Evolutionary conservation across 306 rosid genomes (phyloP).

Genomic region (peach (Prunus persica)): DNA sequence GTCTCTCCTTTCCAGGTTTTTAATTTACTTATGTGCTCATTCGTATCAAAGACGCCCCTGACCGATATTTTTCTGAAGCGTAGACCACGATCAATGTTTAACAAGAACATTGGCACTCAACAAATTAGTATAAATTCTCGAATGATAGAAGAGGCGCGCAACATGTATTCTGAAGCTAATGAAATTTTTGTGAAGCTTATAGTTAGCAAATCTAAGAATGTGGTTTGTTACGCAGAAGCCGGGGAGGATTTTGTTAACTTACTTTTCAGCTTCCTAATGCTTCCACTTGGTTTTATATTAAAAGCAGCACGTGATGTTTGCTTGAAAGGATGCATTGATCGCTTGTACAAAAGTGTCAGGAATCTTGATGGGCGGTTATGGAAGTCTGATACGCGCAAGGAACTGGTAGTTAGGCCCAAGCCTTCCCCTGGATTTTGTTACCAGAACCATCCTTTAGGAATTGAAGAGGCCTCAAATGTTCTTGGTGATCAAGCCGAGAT

Average conservation of each 20-base stretch:
- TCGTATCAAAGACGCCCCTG: conserved; percentile 13
- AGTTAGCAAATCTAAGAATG: conserved; percentile 12
- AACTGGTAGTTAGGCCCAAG: conserved; percentile 13
- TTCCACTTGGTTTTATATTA: conserved; percentile 16
- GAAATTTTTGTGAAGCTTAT: not conserved
- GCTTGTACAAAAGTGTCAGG: conserved; percentile 8
- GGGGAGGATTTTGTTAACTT: too few species aligned
- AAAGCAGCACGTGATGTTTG: not conserved
- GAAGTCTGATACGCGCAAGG: not conserved
- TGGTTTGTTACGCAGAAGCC: conserved; percentile 21
- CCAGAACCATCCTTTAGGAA: not conserved
- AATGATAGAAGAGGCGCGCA: not conserved
- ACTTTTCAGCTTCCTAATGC: conserved; percentile 4
- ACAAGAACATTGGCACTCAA: not conserved
- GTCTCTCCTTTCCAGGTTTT: conserved; percentile 2
- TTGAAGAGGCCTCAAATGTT: not conserved
- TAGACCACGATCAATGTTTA: not conserved
- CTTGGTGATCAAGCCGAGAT: too few species aligned
- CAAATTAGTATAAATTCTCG: not conserved
- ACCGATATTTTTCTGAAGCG: conserved; percentile 15
- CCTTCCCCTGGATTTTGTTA: not conserved
- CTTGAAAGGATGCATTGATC: conserved; percentile 9
- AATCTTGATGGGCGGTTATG: conserved; percentile 6
- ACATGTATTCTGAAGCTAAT: not conserved
- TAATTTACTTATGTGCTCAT: conserved; percentile 6